phyloP scores from a whole-genome alignment of 1,139 yeast genomes.

The Magnusiomyces sp. region DNA sequence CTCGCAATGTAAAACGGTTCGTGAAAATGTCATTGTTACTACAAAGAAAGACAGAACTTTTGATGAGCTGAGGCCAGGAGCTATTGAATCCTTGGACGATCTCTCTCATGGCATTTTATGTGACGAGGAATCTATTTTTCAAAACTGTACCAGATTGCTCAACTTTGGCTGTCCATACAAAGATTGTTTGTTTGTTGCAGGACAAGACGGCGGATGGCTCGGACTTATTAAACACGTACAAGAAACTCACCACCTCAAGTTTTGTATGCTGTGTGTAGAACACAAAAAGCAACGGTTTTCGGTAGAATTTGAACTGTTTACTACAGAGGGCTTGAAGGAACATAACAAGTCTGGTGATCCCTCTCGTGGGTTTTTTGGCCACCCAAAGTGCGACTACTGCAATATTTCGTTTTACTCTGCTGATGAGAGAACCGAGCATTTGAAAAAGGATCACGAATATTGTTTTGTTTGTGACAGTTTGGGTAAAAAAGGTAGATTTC shows the following conservation, averaged over 20 bases:
- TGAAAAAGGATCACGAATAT: slow-evolving; percentile 77
- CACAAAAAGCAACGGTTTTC: slow-evolving; percentile 67
- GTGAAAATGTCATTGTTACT: slow-evolving; percentile 51
- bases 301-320: slow-evolving; percentile 56
- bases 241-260: slow-evolving; percentile 47
- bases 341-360: slow-evolving; percentile 58
- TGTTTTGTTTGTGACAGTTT: slow-evolving; percentile 81
- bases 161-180: slow-evolving; percentile 48
- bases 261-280: slow-evolving; percentile 68
- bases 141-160: slow-evolving; percentile 45
- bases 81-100: slow-evolving; percentile 17
- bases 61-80: slow-evolving; percentile 31
- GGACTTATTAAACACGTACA: slow-evolving; percentile 58
- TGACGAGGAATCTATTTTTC: slow-evolving; percentile 26
- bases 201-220: slow-evolving; percentile 37
- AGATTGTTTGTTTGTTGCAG: slow-evolving; percentile 38
- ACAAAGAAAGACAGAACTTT: slow-evolving; percentile 39
- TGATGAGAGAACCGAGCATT: slow-evolving; percentile 76
- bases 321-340: slow-evolving; percentile 50
- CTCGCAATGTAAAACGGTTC: slow-evolving; percentile 68
- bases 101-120: slow-evolving; percentile 29
- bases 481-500: too few species aligned
- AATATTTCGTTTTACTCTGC: slow-evolving; percentile 72
- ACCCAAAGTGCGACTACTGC: slow-evolving; percentile 85
- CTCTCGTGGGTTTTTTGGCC: slow-evolving; percentile 73